phyloP scores from a whole-genome alignment of 306 rosid species.

The Vachellia collinsii region DNA sequence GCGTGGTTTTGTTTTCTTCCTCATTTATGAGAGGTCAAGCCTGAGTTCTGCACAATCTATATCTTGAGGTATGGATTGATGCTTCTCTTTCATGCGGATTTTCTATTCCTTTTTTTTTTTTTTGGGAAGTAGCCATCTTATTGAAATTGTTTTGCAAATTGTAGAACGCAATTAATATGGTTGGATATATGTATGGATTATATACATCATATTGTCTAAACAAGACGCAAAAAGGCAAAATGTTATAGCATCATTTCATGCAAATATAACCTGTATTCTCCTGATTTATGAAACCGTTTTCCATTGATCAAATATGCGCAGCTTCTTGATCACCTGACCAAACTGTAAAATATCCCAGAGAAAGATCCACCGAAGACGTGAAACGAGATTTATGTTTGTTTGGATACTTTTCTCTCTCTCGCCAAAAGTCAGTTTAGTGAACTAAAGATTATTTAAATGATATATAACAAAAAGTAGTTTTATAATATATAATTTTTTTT shows the following conservation, averaged over 20 bases:
- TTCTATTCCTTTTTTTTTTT: neutral
- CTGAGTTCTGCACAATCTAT: conserved; percentile 12
- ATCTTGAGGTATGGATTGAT: conserved; percentile 32
- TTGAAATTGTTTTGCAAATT: conserved; percentile 36
- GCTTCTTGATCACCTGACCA: neutral
- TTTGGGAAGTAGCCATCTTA: conserved; percentile 3
- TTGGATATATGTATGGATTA: conserved; percentile 15
- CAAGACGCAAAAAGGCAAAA: conserved; percentile 16
- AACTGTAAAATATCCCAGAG: conserved; percentile 59
- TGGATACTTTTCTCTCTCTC: too few relatives aligned
- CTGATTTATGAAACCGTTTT: conserved; percentile 30
- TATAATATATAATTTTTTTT: too few relatives aligned
- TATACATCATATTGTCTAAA: conserved; percentile 14
- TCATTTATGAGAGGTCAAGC: conserved; percentile 42
- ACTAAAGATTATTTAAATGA: neutral
- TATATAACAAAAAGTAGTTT: too few relatives aligned
- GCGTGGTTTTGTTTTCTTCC: conserved; percentile 49
- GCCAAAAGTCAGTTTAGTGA: neutral
- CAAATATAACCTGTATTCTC: conserved; percentile 13
- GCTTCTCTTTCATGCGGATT: conserved; percentile 30
- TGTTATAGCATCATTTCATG: conserved; percentile 24
- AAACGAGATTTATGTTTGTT: neutral
- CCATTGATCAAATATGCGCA: neutral
- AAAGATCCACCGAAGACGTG: conserved; percentile 22
- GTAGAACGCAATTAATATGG: conserved; percentile 19